phyloP scores from a whole-genome alignment of 208 protist genomes.

The Kentomonas sorsogonicus region DNA sequence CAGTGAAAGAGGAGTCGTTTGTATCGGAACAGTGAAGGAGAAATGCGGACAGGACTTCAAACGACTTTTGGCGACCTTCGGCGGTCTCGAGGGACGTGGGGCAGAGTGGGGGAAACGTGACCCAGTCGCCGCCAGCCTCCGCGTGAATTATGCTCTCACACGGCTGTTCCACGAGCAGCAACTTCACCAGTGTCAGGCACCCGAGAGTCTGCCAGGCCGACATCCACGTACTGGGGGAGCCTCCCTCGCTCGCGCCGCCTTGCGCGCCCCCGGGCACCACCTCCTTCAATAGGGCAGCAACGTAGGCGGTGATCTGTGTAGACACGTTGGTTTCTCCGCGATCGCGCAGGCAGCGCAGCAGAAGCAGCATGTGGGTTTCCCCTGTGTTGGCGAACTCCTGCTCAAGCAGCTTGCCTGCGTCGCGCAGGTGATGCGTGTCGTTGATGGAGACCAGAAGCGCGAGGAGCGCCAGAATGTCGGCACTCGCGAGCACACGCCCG shows the following conservation, averaged over 20 bases:
- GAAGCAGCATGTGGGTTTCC: too few species aligned
- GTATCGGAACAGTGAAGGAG: neutral
- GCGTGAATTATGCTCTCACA: too few species aligned
- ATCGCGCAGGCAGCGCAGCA: too few species aligned
- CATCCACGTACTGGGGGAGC: slow-evolving; percentile 18
- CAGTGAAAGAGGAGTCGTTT: too few species aligned
- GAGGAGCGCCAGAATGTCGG: slow-evolving; percentile 40
- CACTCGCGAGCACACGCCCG: slow-evolving; percentile 31
- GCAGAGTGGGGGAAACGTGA: slow-evolving; percentile 21
- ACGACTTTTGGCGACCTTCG: slow-evolving; percentile 15
- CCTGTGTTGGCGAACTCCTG: slow-evolving; percentile 24
- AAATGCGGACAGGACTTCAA: slow-evolving; percentile 25
- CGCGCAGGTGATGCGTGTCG: slow-evolving; percentile 17
- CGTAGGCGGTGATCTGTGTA: neutral
- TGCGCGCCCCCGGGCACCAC: neutral
- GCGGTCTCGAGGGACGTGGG: slow-evolving; percentile 19
- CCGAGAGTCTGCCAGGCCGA: slow-evolving; percentile 46
- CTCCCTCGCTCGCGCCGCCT: slow-evolving; percentile 9
- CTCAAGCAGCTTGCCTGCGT: slow-evolving; percentile 13
- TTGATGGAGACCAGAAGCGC: slow-evolving; percentile 39
- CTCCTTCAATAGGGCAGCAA: too few species aligned
- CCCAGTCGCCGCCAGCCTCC: too few species aligned
- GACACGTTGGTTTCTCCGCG: too few species aligned
- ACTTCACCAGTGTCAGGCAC: slow-evolving; percentile 50
- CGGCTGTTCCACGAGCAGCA: slow-evolving; percentile 42